A percentile compares a stretch with the other conserved stretches of the same genome.
These are phyloP conservation scores for Candida neerlandica DNA, from an alignment of 1,139 yeast species.

Conservation along the genomic window DNA sequence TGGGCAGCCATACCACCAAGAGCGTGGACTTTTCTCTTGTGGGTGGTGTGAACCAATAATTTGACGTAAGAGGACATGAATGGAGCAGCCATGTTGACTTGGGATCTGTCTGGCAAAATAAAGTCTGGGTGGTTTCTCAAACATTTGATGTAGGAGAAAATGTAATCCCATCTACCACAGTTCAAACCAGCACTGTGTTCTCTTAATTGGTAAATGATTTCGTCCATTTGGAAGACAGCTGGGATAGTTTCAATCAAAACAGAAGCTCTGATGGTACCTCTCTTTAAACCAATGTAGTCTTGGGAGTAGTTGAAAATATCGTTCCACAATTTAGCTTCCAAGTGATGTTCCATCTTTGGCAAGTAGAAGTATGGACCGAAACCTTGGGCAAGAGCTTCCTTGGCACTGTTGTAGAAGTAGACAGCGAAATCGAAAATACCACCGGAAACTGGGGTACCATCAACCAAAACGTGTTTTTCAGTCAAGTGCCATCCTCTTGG, in stretches of 20 bases:
- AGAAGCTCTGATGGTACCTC: conserved; percentile 80
- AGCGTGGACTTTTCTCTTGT: conserved; percentile 75
- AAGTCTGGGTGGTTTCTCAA: conserved; percentile 56
- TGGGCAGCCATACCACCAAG: conserved; percentile 90
- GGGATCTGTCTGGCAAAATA: conserved; percentile 71
- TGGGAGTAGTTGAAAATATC: conserved; percentile 71
- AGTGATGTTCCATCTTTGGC: conserved; percentile 81
- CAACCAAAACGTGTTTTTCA: conserved; percentile 72
- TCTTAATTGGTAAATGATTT: conserved; percentile 73
- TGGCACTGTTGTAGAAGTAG: conserved; percentile 74
- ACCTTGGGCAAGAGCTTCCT: conserved; percentile 59
- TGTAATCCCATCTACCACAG: conserved; percentile 86
- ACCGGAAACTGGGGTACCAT: conserved; percentile 75
- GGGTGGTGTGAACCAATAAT: conserved; percentile 69
- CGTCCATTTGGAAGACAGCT: conserved; percentile 82
- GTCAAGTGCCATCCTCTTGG: conserved; percentile 88
- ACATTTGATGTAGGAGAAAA: conserved; percentile 70
- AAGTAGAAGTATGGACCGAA: conserved; percentile 77
- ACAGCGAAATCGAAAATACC: conserved; percentile 78
- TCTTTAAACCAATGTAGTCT: conserved; percentile 63
- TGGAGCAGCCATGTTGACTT: conserved; percentile 75
- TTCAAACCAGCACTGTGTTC: conserved; percentile 76
- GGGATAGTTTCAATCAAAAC: conserved; percentile 76
- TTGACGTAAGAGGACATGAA: conserved; percentile 74
- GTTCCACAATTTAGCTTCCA: conserved; percentile 80